Evolutionary conservation across 2,329 filamentous ascomycete genomes (phyloP), one percentile per base, ranked within the genome.

Genomic region (Pleoardoris graminearum): DNA sequence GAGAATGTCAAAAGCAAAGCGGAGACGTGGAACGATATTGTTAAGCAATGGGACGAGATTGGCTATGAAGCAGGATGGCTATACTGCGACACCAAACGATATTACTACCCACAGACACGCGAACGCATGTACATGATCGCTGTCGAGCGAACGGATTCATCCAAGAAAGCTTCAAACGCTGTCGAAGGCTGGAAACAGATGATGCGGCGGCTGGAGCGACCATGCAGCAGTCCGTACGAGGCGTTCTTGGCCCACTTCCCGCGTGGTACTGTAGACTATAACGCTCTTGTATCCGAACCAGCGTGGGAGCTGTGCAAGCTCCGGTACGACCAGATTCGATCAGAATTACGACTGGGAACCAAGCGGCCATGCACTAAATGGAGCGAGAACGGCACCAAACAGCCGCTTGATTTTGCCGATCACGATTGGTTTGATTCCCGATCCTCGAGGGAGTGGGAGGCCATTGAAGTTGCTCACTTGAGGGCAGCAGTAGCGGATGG

Each of bases 101-200:
- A 81, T 60, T 89, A 90, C 53, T 72, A 92, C 0, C 90, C 90
- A 0, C 89, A 93, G 48, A 90, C 86, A 0, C 29, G 66, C 46
- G 32, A 69, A 11, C 63, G 78, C 8, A 76, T 76, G 22, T 80
- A 79, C 48, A 77, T 79, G 75, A 66, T 77, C 1, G 77, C 75
- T n/a, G 68, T 79, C 17, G 67, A 79, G 12, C 60, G 58, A 12
- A n/a, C n/a, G n/a, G n/a, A n/a, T n/a, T n/a, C 52, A 50, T 1
- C 46, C 4, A 58, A 57, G 6, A 35, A 55, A 8, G 51, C 43
- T 19, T 36, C 38, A 0, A 30, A 58, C 14, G 62, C 62, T 3
- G 57, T 62, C 8, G 29, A 17, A 12, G 7, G 58, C 53, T 86
- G 84, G 82, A 55, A 67, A 2, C 39, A 63, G 0, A 55, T 76